phyloP scores from a whole-genome alignment of 768 basidiomycete species.

The Podaxis sp. region DNA sequence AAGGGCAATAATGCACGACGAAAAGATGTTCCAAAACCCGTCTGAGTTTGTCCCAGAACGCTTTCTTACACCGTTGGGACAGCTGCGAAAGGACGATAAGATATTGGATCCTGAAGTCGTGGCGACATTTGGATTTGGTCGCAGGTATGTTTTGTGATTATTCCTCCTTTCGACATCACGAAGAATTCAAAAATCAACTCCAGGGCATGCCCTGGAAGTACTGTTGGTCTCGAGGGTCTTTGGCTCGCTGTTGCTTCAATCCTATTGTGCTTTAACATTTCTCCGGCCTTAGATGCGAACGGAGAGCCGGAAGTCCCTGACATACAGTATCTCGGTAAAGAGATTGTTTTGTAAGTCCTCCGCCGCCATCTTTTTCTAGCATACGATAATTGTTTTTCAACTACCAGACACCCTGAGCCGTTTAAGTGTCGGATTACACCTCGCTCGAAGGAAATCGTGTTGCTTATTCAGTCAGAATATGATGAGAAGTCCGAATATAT shows the following conservation, averaged over 20 bases:
- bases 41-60: slow-evolving; percentile 23
- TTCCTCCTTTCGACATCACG: too few relatives aligned
- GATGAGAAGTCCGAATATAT: slow-evolving; percentile 1
- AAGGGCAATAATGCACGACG: slow-evolving; percentile 24
- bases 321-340: not conserved
- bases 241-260: slow-evolving; percentile 5
- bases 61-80: slow-evolving; percentile 10
- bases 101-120: slow-evolving; percentile 5
- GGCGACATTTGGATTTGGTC: slow-evolving; percentile 17
- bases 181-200: not conserved
- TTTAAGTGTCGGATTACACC: not conserved
- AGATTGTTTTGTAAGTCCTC: not conserved
- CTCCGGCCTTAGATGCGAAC: not conserved
- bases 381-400: too few relatives aligned
- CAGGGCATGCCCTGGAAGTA: not conserved
- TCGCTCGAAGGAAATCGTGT: not conserved
- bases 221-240: not conserved
- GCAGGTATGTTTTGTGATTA: not conserved
- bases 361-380: not conserved
- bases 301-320: not conserved
- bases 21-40: slow-evolving; percentile 21
- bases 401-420: too few relatives aligned
- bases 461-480: not conserved
- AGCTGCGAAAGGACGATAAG: not conserved
- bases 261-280: not conserved